phyloP scores from a whole-genome alignment of 208 protist species.

The Trypanosoma cruzi region DNA sequence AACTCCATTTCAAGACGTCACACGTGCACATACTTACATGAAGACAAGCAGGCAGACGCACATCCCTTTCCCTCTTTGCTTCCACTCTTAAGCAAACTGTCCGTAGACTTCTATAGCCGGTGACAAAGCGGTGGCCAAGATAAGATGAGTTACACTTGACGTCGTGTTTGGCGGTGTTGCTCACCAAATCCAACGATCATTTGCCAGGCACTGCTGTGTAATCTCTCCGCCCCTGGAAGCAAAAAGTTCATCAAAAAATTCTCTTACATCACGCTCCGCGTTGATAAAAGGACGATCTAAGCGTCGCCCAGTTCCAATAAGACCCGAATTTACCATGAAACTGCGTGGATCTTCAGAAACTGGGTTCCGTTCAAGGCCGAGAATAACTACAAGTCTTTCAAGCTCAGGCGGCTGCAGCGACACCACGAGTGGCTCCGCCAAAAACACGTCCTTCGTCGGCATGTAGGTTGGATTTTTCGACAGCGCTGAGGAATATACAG shows the following conservation, averaged over 20 bases:
- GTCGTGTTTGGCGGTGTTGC: not conserved
- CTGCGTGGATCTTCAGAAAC: not conserved
- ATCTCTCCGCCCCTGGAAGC: constrained; percentile 50
- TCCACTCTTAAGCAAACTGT: not conserved
- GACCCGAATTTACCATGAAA: constrained; percentile 43
- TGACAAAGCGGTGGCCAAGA: not conserved
- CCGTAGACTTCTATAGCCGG: not conserved
- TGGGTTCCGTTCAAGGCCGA: constrained; percentile 42
- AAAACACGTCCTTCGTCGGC: constrained; percentile 57
- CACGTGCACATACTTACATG: too few species aligned
- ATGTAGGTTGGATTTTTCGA: constrained; percentile 57
- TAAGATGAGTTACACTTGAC: not conserved
- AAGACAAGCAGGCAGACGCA: too few species aligned
- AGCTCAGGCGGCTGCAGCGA: constrained; percentile 56
- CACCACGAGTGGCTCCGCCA: constrained; percentile 63
- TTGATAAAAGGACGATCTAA: constrained; percentile 73
- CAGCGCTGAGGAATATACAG: constrained; percentile 75
- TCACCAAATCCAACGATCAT: constrained; percentile 37
- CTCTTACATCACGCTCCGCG: constrained; percentile 70
- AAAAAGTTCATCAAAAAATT: constrained; percentile 77
- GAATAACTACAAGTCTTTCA: constrained; percentile 47
- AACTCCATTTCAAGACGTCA: not conserved
- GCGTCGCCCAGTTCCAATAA: constrained; percentile 59
- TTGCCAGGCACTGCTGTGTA: constrained; percentile 43
- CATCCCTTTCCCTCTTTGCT: not conserved